Conservation (phyloP, 164 flowering plant genomes). For the Nelumbo lutea region DNA sequence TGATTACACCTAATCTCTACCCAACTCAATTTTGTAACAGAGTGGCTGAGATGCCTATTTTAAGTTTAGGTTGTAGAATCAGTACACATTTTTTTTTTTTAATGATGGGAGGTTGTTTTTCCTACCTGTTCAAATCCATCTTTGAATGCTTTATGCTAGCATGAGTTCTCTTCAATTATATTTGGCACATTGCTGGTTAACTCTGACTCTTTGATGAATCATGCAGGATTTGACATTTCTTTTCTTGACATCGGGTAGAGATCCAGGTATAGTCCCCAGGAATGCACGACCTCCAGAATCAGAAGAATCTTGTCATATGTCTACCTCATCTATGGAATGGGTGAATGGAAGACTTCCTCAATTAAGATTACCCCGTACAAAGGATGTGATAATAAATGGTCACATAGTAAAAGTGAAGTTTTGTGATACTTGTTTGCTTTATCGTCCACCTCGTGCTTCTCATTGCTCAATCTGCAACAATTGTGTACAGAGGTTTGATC, state of each 20-base stretch:
- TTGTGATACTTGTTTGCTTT: slow-evolving; percentile 86
- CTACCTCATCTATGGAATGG: slow-evolving; percentile 85
- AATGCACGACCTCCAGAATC: slow-evolving; percentile 63
- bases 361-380: slow-evolving; percentile 60
- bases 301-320: slow-evolving; percentile 44
- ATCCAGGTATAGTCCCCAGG: slow-evolving; percentile 91
- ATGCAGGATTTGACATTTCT: slow-evolving; percentile 80
- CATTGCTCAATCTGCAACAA: slow-evolving; percentile 98
- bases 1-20: too few species aligned
- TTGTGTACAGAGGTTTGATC: slow-evolving; percentile 92
- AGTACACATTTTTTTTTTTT: too few species aligned
- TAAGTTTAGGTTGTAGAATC: too few species aligned
- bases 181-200: neutral
- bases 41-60: too few species aligned
- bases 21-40: too few species aligned
- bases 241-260: slow-evolving; percentile 78
- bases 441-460: slow-evolving; percentile 88
- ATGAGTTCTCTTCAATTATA: too few species aligned
- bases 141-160: too few species aligned
- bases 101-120: too few species aligned
- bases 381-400: slow-evolving; percentile 69
- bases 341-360: slow-evolving; percentile 50
- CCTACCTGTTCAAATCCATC: too few species aligned
- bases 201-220: slow-evolving; percentile 6
- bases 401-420: slow-evolving; percentile 68